Conservation (phyloP, 495 filamentous ascomycete genomes). For the Talaromyces stipitatus region DNA sequence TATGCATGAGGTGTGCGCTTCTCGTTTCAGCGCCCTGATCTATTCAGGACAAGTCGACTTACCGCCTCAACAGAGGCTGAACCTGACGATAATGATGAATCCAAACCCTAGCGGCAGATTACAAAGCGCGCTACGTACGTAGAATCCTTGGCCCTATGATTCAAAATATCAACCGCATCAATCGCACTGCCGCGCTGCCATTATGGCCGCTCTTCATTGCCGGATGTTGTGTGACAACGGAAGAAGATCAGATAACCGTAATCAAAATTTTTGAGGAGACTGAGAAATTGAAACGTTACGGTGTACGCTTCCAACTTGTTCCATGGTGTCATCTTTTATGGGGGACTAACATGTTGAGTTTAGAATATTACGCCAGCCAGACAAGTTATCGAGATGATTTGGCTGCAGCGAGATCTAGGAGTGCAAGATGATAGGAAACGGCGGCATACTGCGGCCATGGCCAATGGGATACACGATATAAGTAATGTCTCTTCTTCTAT, state of each 20-base stretch:
- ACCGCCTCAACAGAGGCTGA: not conserved
- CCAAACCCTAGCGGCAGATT: not conserved
- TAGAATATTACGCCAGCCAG: conserved; percentile 27
- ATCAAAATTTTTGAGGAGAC: conserved; percentile 15
- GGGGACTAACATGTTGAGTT: conserved; percentile 1
- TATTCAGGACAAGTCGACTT: not conserved
- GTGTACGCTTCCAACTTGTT: not conserved
- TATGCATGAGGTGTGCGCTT: conserved; percentile 15
- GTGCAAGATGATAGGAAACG: conserved; percentile 18
- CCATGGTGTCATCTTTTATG: too few species aligned
- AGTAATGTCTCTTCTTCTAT: not conserved
- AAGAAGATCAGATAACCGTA: conserved; percentile 14
- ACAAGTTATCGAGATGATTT: conserved; percentile 20
- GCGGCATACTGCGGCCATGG: conserved; percentile 6
- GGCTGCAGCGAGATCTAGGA: conserved; percentile 15
- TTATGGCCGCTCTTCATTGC: conserved; percentile 21
- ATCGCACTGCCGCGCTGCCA: conserved; percentile 16
- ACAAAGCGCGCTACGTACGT: conserved; percentile 9
- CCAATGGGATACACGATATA: not conserved
- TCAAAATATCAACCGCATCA: conserved; percentile 11
- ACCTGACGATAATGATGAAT: not conserved
- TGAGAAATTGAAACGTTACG: not conserved
- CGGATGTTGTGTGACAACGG: conserved; percentile 15
- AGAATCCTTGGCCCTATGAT: conserved; percentile 9
- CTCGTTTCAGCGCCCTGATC: not conserved